Conservation (phyloP, 805 yeast species). For the Debaryomyces tyrocola region DNA sequence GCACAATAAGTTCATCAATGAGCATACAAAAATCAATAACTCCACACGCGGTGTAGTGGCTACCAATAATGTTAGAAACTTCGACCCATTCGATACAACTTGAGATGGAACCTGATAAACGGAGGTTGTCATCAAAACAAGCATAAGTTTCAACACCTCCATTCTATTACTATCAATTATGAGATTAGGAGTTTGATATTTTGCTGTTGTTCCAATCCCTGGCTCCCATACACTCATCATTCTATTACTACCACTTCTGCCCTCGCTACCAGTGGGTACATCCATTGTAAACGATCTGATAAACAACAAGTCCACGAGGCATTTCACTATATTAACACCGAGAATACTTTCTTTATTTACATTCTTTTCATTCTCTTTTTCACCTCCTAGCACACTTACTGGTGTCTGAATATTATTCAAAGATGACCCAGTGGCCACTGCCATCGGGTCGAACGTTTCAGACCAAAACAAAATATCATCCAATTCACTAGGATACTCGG, state of each 20-base stretch:
- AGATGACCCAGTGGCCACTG: neutral
- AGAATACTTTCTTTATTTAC: constrained; percentile 13
- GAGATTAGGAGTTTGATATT: constrained; percentile 23
- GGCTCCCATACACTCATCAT: constrained; percentile 63
- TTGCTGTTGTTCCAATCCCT: constrained; percentile 60
- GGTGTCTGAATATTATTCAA: neutral
- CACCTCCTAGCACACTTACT: constrained; percentile 7
- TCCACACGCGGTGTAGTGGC: constrained; percentile 49
- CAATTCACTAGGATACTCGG: constrained; percentile 18
- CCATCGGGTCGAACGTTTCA: constrained; percentile 44
- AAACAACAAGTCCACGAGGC: constrained; percentile 49
- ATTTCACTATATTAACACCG: constrained; percentile 36
- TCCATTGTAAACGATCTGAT: constrained; percentile 55
- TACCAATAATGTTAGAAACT: constrained; percentile 57
- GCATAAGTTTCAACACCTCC: constrained; percentile 62
- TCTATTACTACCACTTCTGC: neutral
- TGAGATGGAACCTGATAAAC: constrained; percentile 49
- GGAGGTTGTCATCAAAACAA: constrained; percentile 60
- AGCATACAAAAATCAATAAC: constrained; percentile 56
- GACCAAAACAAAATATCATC: constrained; percentile 31
- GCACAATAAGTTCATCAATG: constrained; percentile 64
- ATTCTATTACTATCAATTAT: constrained; percentile 61
- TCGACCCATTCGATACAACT: constrained; percentile 54
- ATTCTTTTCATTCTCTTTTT: constrained; percentile 14
- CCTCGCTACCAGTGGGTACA: constrained; percentile 3